phyloP scores from a whole-genome alignment of 441 rosid species.

The Gossypium davidsonii region DNA sequence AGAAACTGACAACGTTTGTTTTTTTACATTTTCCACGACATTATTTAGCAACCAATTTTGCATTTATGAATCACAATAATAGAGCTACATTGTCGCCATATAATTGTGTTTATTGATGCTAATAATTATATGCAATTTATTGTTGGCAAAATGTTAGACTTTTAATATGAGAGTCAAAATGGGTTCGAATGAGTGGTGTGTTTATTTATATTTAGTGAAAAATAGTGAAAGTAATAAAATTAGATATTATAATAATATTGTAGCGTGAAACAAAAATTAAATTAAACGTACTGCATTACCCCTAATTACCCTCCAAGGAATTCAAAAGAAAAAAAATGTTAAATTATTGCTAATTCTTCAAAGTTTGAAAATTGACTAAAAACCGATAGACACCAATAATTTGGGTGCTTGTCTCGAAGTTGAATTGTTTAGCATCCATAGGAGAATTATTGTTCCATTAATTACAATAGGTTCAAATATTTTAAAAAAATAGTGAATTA shows the following conservation, averaged over 20 bases:
- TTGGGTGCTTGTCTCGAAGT: not conserved
- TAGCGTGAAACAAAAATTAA: no score
- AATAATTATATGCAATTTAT: not conserved
- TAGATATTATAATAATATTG: no score
- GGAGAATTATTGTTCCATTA: slow-evolving; percentile 6
- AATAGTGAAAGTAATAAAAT: accelerated
- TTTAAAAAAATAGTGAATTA: not conserved
- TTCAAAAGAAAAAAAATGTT: no score
- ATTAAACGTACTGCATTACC: no score
- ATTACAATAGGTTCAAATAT: not conserved
- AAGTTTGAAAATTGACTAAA: not conserved
- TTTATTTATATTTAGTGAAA: no score
- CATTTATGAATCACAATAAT: no score
- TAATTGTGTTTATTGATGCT: not conserved
- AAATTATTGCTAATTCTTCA: not conserved
- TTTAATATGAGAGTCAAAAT: not conserved
- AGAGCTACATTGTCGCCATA: not conserved
- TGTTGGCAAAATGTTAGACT: not conserved
- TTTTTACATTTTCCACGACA: not conserved
- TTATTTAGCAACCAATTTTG: not conserved
- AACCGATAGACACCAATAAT: not conserved
- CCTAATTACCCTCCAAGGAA: no score
- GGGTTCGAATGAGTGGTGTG: no score
- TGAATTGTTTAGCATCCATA: not conserved
- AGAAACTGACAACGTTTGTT: no score